Evolutionary conservation across 2,329 filamentous ascomycete species (phyloP), one percentile per base, ranked within the genome.

Genomic region (Ophiosphaerella herpotricha): DNA sequence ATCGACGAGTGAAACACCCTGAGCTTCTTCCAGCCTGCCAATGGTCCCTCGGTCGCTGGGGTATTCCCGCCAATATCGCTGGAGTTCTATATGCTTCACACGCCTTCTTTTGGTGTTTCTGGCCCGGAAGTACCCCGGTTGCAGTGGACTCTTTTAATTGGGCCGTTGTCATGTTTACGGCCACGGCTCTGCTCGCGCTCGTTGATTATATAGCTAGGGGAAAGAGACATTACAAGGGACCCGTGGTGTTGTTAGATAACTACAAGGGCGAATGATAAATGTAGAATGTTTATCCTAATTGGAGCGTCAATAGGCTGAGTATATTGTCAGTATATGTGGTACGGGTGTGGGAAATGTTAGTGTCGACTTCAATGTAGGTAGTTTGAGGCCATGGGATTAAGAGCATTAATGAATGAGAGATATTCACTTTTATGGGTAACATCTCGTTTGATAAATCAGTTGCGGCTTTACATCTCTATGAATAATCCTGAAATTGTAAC

Each of bases 101-200:
- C 46, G 67, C 70, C 5, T 74, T 76, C 51, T 75, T 77, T 53
- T 77, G 73, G 72, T 68, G 67, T 29, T 75, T 75, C 57, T 76
- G 72, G 72, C 75, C 74, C 3, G 58, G 66, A 26, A 52, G 55
- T 4, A 68, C 64, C 7, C 66, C 66, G 12, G 58, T 64, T 9
- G 57, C 52, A 12, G 31, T 55, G 18, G 57, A 57, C 2, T 55
- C 55, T 2, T 72, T 74, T 51, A 73, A 74, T 40, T 74, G 69
- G 69, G 64, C 69, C 6, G 58, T 64, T 1, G 71, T 74, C 35
- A 71, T 74, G 61, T 74, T 72, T 39, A 57, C 61, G 1, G 67
- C 55, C 14, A 63, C 71, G 11, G 52, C 49, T 2, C 24, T 74
- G 1, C 18, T 70, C 8, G 59, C 60, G 42, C 41, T 60, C 9